Evolutionary conservation across 257 asterid genomes (phyloP), one percentile per base, ranked within the genome.

Genomic region (Solanum microdontum): DNA sequence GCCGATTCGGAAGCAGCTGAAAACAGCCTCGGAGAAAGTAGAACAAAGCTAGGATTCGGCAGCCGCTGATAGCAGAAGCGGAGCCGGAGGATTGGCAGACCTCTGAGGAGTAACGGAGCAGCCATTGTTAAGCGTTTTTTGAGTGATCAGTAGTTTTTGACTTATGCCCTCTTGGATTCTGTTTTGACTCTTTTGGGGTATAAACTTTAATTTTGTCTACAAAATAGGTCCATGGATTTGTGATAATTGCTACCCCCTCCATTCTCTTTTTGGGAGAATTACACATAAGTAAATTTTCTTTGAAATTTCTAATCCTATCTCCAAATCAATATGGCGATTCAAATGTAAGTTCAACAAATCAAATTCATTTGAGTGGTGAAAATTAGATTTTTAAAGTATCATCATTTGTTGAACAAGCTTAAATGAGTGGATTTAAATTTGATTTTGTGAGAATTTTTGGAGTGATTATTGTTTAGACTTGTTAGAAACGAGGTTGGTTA

Each of bases 61-160:
- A 62, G 91, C 85, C 76, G 90, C 64, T 80, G 91, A 51, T 84
- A 93, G 87, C 84, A 87, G 88, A 92, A 89, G 40, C 94, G 93
- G 72, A 90, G 92, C 89, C 94, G 96, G 90, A 92, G 91, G 85
- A 90, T 86, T 1, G 95, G 96, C n/a, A 92, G 90, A 77, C 92
- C 90, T 76, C 94, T 84, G 85, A 91, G 86, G 80, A 92, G 91
- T 34, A 91, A 87, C 60, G 95, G 92, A 83, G 95, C 93, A 34
- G 98, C 98, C 99, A 94, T 96, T 36, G 88, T 83, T 30, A 19
- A 32, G 76, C n/a, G 48, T 11, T 23, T 75, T 48, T 69, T 24
- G 88, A 9, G 86, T 82, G 82, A 83, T 34, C 34, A 12, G 84
- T 36, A 68, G 73, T 45, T 24, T 55, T 39, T 60, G 34, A 69